These are phyloP conservation scores for Westerdykella aurantiaca DNA, from an alignment of 2,329 filamentous ascomycete species.

Conservation along the genomic window DNA sequence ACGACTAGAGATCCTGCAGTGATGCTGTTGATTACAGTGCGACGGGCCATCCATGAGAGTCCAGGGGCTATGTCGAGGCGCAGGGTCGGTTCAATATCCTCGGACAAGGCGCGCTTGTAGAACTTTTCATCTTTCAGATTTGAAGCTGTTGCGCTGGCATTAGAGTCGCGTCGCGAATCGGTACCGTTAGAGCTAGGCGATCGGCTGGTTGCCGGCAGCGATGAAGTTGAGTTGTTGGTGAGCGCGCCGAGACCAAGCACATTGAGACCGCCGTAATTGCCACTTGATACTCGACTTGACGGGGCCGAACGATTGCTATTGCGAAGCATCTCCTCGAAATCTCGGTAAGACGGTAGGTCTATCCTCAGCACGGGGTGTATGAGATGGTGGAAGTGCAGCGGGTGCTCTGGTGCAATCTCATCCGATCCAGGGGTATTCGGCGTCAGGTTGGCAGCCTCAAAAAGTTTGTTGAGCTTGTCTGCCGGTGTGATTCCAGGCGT, in stretches of 20 bases:
- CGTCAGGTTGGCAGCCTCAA: constrained; percentile 55
- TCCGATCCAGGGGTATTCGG: constrained; percentile 45
- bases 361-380: constrained; percentile 76
- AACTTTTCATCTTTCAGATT: constrained; percentile 86
- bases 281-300: constrained; percentile 64
- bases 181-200: constrained; percentile 25
- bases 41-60: constrained; percentile 86
- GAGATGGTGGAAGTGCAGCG: constrained; percentile 73
- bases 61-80: constrained; percentile 84
- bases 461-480: constrained; percentile 54
- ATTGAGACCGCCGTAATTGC: constrained; percentile 60
- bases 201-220: constrained; percentile 52
- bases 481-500: constrained; percentile 63
- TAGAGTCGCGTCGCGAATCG: constrained; percentile 31
- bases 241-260: constrained; percentile 51
- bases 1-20: constrained; percentile 82
- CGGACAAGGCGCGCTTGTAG: constrained; percentile 80
- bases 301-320: constrained; percentile 55
- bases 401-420: constrained; percentile 56
- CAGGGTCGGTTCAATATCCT: constrained; percentile 92
- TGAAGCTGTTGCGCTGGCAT: constrained; percentile 38
- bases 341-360: constrained; percentile 74
- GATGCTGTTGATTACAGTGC: constrained; percentile 76
- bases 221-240: constrained; percentile 48
- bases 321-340: constrained; percentile 73